These are phyloP conservation scores for Silene vulgaris DNA, from an alignment of 179 eudicot genomes.

Conservation along the genomic window DNA sequence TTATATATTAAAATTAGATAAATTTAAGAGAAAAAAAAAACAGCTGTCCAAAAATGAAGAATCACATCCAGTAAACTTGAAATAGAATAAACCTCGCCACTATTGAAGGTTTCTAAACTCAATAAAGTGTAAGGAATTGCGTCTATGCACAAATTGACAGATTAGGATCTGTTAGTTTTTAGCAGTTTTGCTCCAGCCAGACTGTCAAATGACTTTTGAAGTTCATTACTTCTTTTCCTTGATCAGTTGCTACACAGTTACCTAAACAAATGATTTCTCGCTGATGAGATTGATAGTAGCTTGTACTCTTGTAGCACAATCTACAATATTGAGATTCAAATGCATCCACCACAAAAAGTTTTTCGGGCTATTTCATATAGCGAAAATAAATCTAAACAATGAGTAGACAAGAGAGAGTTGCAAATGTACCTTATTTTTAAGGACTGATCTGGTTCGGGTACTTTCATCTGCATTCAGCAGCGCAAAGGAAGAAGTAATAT, in stretches of 20 bases:
- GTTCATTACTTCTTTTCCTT: neutral
- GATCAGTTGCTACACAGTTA: neutral
- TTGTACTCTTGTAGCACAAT: neutral
- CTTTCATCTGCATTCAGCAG: conserved; percentile 39
- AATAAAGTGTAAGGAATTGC: neutral
- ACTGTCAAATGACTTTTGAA: conserved; percentile 2
- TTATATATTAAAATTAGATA: neutral
- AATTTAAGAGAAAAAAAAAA: neutral
- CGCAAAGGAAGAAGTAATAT: conserved; percentile 26
- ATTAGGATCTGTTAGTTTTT: conserved; percentile 1
- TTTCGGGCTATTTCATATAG: neutral
- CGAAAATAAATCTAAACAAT: neutral
- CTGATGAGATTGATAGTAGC: neutral
- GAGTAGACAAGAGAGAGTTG: neutral
- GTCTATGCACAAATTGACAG: neutral
- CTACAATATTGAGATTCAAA: neutral
- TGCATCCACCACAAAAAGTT: neutral
- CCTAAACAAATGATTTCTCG: neutral
- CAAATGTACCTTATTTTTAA: conserved; percentile 64
- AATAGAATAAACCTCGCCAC: neutral
- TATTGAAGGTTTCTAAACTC: neutral
- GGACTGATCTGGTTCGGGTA: conserved; percentile 40
- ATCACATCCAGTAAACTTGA: neutral
- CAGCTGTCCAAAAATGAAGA: neutral
- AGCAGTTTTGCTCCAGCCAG: neutral